phyloP scores from a whole-genome alignment of 1,284 basidiomycete species.

The Ceratobasidium sp. region DNA sequence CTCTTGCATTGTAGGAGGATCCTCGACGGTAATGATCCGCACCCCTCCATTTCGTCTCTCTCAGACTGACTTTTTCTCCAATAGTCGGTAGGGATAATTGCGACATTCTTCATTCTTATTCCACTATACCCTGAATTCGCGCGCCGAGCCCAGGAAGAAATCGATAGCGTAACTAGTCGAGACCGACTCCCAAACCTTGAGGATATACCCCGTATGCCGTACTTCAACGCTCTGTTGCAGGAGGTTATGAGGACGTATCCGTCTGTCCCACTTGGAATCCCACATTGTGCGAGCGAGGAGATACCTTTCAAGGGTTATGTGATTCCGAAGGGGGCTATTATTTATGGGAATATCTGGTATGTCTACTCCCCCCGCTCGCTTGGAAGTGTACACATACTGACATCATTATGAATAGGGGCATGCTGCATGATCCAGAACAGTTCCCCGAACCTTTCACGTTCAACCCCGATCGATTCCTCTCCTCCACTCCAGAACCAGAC shows the following conservation, averaged over 20 bases:
- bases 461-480: conserved; percentile 18
- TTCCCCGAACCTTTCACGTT: conserved; percentile 1
- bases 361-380: not conserved
- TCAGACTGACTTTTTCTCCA: not conserved
- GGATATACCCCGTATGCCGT: conserved; percentile 49
- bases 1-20: not conserved
- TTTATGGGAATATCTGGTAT: conserved; percentile 26
- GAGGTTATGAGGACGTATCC: conserved; percentile 43
- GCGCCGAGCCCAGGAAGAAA: conserved; percentile 48
- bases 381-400: not conserved
- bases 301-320: conserved; percentile 5
- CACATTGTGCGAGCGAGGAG: conserved; percentile 9
- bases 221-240: conserved; percentile 50
- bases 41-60: not conserved
- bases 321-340: conserved; percentile 16
- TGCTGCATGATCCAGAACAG: conserved; percentile 19
- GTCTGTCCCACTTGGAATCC: not conserved
- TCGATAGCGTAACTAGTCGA: conserved; percentile 46
- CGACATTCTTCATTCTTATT: not conserved
- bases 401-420: not conserved
- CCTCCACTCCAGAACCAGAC: conserved; percentile 22
- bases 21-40: not conserved
- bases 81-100: conserved; percentile 46
- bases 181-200: conserved; percentile 44
- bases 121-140: conserved; percentile 47